Percentiles rank a stretch among this genome's conserved stretches.
Conservation (phyloP, 2,329 filamentous ascomycete species). For the Dactylellina cionopaga region DNA sequence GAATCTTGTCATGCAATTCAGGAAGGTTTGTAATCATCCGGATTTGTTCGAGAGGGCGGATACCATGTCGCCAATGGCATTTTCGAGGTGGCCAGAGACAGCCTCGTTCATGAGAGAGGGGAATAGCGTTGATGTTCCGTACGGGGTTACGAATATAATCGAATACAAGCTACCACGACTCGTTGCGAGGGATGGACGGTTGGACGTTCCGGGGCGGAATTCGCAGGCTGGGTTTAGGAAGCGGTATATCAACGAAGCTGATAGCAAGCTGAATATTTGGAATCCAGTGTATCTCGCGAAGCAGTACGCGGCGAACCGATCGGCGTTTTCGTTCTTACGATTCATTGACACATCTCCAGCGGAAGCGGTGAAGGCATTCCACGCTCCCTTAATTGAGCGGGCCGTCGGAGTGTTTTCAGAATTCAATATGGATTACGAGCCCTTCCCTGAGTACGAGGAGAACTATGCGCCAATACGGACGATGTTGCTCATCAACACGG, state of each 20-base stretch:
- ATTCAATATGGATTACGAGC: slow-evolving; percentile 58
- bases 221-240: slow-evolving; percentile 84
- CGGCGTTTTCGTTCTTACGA: slow-evolving; percentile 86
- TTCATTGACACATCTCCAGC: slow-evolving; percentile 80
- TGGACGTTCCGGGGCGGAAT: slow-evolving; percentile 76
- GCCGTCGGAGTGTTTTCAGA: slow-evolving; percentile 69
- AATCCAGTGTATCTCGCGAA: slow-evolving; percentile 78
- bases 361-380: slow-evolving; percentile 77
- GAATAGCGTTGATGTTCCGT: slow-evolving; percentile 78
- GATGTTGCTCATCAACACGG: slow-evolving; percentile 75
- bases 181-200: slow-evolving; percentile 81
- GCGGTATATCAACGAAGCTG: slow-evolving; percentile 71
- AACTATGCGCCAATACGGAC: slow-evolving; percentile 77
- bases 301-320: slow-evolving; percentile 67
- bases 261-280: slow-evolving; percentile 89
- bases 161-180: slow-evolving; percentile 84
- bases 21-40: slow-evolving; percentile 98
- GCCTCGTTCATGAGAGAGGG: slow-evolving; percentile 94
- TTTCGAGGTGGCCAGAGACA: slow-evolving; percentile 90
- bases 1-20: slow-evolving; percentile 99
- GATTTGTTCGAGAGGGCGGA: slow-evolving; percentile 96
- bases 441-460: slow-evolving; percentile 60
- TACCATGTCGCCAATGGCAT: slow-evolving; percentile 83
- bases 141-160: slow-evolving; percentile 86
- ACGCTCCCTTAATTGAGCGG: slow-evolving; percentile 77